Evolutionary conservation across 2,329 filamentous ascomycete genomes (phyloP).

Genomic region (Diplodia corticola): DNA sequence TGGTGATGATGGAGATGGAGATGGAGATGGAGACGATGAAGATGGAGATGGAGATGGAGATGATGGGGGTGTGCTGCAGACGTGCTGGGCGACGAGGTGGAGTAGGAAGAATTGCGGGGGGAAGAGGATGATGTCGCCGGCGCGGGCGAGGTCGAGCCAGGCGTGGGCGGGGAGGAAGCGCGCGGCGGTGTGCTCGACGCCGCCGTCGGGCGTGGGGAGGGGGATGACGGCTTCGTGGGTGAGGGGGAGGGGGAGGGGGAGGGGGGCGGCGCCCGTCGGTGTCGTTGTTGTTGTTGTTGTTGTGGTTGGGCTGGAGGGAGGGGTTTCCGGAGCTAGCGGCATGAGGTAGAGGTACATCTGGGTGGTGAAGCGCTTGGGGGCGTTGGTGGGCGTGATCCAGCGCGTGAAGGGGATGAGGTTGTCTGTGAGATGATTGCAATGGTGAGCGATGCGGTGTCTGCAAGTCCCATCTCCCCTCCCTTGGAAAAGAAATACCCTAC

Average conservation of each 20-base stretch:
- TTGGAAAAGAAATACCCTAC: too few species aligned
- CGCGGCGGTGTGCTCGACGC: conserved; percentile 71
- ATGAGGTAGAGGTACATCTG: conserved; percentile 97
- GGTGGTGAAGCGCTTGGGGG: conserved; percentile 80
- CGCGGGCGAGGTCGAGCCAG: conserved; percentile 67
- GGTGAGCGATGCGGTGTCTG: too few species aligned
- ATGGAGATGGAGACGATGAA: background rate
- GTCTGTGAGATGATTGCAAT: conserved; percentile 53
- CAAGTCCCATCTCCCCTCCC: background rate
- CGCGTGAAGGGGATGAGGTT: conserved; percentile 79
- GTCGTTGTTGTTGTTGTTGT: conserved; percentile 27
- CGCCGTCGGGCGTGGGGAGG: conserved; percentile 70
- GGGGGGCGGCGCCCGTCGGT: conserved; percentile 26
- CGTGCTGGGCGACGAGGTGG: conserved; percentile 56
- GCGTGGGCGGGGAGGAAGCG: conserved; percentile 68
- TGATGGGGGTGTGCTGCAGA: conserved; percentile 35
- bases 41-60: conserved; percentile 29
- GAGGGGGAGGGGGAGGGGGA: conserved; percentile 32
- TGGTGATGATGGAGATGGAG: conserved; percentile 28
- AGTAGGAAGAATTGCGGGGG: conserved; percentile 85
- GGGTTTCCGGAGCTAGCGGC: conserved; percentile 46
- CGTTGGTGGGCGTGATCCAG: conserved; percentile 80
- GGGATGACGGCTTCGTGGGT: conserved; percentile 60
- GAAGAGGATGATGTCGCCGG: conserved; percentile 76
- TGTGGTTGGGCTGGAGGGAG: background rate